Evolutionary conservation across 805 yeast species (phyloP).

Genomic region (Wickerhamiella qilinensis): DNA sequence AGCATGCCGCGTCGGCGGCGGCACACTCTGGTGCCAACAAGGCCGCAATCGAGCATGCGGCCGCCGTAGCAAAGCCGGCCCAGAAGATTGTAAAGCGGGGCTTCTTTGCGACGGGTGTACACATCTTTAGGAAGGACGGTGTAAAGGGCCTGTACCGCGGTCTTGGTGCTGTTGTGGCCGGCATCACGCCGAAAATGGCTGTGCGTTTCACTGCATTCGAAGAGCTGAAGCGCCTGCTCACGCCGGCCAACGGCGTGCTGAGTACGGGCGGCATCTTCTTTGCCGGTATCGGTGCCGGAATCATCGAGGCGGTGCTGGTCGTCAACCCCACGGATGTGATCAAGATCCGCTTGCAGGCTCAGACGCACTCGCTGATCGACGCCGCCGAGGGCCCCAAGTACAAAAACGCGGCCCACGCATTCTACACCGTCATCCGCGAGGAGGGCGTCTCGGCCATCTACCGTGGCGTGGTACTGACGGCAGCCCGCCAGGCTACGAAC

Average conservation of each 20-base stretch:
- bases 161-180: slow-evolving; percentile 90
- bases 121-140: slow-evolving; percentile 66
- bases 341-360: slow-evolving; percentile 91
- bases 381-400: slow-evolving; percentile 70
- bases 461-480: slow-evolving; percentile 90
- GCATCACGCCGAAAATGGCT: slow-evolving; percentile 97
- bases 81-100: slow-evolving; percentile 47
- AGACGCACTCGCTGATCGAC: slow-evolving; percentile 75
- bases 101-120: slow-evolving; percentile 63
- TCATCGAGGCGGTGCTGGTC: slow-evolving; percentile 85
- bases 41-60: slow-evolving; percentile 3
- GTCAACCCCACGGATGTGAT: slow-evolving; percentile 98
- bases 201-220: slow-evolving; percentile 91
- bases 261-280: slow-evolving; percentile 62
- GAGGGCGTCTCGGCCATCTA: slow-evolving; percentile 83
- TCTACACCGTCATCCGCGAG: slow-evolving; percentile 65
- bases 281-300: slow-evolving; percentile 96
- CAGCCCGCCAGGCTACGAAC: slow-evolving; percentile 94
- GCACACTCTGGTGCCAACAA: slow-evolving; percentile 5
- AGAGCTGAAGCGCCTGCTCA: slow-evolving; percentile 57
- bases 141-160: slow-evolving; percentile 84
- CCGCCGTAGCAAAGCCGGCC: slow-evolving; percentile 9
- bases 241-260: slow-evolving; percentile 40
- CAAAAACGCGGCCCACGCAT: slow-evolving; percentile 84
- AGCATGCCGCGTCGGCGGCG: slow-evolving; percentile 6